These are phyloP conservation scores for Lachnellula arida DNA, from an alignment of 2,329 filamentous ascomycete species.

Conservation along the genomic window DNA sequence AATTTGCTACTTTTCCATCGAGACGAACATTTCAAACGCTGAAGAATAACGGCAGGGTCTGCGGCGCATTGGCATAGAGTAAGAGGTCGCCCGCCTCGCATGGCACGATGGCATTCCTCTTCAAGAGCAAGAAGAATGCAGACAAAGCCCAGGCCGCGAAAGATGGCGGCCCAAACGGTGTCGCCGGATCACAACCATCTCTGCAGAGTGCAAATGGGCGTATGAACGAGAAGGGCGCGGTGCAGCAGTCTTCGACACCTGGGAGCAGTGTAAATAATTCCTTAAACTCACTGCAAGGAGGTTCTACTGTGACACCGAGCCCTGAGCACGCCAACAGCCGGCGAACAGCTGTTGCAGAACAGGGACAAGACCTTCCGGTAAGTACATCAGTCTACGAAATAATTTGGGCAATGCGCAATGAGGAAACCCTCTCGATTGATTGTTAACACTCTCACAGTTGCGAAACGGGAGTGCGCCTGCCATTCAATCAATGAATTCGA, in stretches of 20 bases:
- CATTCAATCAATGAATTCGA: constrained; percentile 34
- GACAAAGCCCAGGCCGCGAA: constrained; percentile 48
- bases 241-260: constrained; percentile 63
- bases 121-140: constrained; percentile 76
- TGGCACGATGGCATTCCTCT: constrained; percentile 69
- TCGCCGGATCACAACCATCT: constrained; percentile 38
- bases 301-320: constrained; percentile 25
- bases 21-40: constrained; percentile 2
- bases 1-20: constrained; percentile 1
- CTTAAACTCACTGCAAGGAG: constrained; percentile 61
- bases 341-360: constrained; percentile 43
- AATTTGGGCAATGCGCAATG: constrained; percentile 3
- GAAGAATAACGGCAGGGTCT: neutral
- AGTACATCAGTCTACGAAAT: constrained; percentile 24
- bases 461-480: constrained; percentile 45
- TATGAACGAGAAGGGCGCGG: constrained; percentile 47
- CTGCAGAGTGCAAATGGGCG: constrained; percentile 44
- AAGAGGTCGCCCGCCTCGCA: constrained; percentile 27
- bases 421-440: neutral
- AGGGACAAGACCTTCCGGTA: constrained; percentile 36
- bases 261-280: constrained; percentile 44
- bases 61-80: constrained; percentile 21
- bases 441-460: constrained; percentile 37
- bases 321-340: constrained; percentile 48
- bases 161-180: constrained; percentile 22